Conservation (phyloP, 129 eudicot genomes). For the Mikania micrantha region DNA sequence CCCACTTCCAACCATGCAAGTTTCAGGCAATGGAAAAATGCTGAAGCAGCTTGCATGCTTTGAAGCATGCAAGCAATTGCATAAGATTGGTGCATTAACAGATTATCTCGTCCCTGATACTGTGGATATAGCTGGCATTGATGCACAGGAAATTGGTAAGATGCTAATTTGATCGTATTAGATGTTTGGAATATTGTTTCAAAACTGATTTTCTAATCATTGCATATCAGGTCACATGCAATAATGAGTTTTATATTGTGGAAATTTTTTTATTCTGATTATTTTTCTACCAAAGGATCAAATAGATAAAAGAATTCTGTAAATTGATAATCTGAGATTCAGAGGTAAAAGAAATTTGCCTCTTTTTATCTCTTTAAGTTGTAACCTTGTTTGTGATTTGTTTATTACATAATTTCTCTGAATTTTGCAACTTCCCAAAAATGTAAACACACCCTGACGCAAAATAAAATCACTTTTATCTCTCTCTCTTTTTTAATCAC, state of each 20-base stretch:
- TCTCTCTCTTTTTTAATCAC: background rate
- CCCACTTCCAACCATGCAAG: constrained; percentile 44
- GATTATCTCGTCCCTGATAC: constrained; percentile 85
- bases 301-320: background rate
- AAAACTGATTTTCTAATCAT: background rate
- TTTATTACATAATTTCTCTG: background rate
- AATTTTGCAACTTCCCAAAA: background rate
- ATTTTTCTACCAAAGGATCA: background rate
- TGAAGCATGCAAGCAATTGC: constrained; percentile 79
- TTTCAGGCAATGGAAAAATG: constrained; percentile 37
- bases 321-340: background rate
- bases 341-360: background rate
- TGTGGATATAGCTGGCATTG: constrained; percentile 38
- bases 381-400: background rate
- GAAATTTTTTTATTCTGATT: background rate
- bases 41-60: constrained; percentile 76
- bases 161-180: background rate
- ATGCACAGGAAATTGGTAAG: constrained; percentile 43
- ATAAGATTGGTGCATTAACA: constrained; percentile 60
- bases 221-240: background rate
- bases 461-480: background rate
- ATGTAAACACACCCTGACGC: background rate
- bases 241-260: background rate
- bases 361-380: background rate
- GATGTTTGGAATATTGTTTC: background rate